Percentiles rank a stretch among this genome's conserved stretches.
Conservation (phyloP, 2,329 filamentous ascomycete genomes). For the Fusarium sp. region DNA sequence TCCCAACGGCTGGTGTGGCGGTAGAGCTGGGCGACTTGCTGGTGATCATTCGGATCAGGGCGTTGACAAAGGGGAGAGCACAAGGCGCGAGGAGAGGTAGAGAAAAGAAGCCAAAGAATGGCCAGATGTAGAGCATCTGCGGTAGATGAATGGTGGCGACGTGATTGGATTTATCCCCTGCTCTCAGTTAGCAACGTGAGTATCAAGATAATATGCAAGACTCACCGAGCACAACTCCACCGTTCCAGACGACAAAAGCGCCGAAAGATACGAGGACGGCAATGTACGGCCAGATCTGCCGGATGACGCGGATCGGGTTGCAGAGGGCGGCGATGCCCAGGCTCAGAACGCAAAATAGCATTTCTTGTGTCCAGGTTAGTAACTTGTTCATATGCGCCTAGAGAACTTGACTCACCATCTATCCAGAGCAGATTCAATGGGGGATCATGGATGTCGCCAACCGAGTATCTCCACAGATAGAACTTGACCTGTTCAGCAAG, state of each 20-base stretch:
- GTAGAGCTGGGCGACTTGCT: neutral
- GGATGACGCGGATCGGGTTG: constrained; percentile 61
- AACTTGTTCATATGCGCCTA: neutral
- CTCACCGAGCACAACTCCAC: constrained; percentile 88
- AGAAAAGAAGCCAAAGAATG: constrained; percentile 90
- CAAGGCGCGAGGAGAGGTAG: constrained; percentile 77
- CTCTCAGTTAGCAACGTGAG: constrained; percentile 40
- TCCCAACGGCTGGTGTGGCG: neutral
- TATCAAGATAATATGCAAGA: neutral
- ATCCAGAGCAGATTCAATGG: constrained; percentile 60
- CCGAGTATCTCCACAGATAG: constrained; percentile 58
- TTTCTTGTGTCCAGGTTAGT: constrained; percentile 56
- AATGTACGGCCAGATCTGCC: constrained; percentile 69
- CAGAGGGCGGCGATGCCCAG: constrained; percentile 68
- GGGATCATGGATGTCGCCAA: constrained; percentile 68
- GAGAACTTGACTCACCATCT: constrained; percentile 57
- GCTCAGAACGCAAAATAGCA: constrained; percentile 70
- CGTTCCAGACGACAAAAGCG: constrained; percentile 86
- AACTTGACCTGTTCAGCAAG: constrained; percentile 52
- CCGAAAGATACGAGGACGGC: constrained; percentile 75
- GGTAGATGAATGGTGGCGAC: constrained; percentile 88
- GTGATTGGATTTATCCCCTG: constrained; percentile 95
- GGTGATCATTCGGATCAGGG: neutral
- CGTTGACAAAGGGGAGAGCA: constrained; percentile 52
- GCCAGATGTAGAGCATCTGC: constrained; percentile 97